Percentiles rank a stretch among this genome's conserved stretches.
Conservation (phyloP, 208 protist species). For the Strigomonas culicis region DNA sequence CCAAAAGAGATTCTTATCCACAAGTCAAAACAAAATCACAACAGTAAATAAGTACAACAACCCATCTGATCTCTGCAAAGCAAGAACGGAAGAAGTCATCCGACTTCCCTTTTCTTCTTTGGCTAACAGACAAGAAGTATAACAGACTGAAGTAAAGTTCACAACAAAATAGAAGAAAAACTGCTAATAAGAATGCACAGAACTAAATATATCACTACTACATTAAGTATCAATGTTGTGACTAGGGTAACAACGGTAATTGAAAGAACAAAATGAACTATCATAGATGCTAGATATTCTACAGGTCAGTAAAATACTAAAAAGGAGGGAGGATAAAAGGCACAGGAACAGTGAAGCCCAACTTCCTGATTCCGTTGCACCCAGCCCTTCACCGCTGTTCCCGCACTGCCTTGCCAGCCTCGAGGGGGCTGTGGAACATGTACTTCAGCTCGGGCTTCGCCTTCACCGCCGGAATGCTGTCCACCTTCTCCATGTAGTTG, state of each 20-base stretch:
- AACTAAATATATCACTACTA: background rate
- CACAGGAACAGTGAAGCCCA: no score
- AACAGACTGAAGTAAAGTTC: background rate
- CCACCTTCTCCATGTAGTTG: constrained; percentile 42
- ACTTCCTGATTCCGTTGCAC: background rate
- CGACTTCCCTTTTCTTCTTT: background rate
- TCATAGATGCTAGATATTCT: background rate
- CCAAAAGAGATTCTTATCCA: background rate
- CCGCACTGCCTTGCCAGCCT: constrained; percentile 9
- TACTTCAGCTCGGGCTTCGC: constrained; percentile 80
- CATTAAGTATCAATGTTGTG: background rate
- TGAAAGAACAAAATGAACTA: constrained; percentile 13
- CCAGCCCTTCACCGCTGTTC: background rate
- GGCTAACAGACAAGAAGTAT: background rate
- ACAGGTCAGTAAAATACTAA: constrained; percentile 3
- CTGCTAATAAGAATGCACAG: background rate
- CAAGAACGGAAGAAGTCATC: background rate
- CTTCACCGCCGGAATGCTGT: constrained; percentile 51
- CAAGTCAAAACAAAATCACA: background rate
- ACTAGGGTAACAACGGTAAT: background rate
- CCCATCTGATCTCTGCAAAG: background rate
- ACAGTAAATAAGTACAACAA: background rate
- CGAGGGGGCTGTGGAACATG: constrained; percentile 59
- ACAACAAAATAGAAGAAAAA: background rate
- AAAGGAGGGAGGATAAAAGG: background rate